Conservation (phyloP, 495 filamentous ascomycete genomes). For the Tuber borchii region DNA sequence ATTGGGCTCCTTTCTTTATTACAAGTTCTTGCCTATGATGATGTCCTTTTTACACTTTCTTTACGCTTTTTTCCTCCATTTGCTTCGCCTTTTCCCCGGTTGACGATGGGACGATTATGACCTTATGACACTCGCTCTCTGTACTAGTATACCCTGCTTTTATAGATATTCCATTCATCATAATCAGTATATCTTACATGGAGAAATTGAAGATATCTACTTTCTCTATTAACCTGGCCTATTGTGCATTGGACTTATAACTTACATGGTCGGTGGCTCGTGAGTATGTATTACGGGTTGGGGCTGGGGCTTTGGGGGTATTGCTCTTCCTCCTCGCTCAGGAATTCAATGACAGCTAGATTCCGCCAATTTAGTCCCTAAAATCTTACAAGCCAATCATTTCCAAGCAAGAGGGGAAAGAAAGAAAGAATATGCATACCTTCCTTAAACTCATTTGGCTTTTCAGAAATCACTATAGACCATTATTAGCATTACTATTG, state of each 20-base stretch:
- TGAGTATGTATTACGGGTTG: background rate
- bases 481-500: slow-evolving; percentile 5
- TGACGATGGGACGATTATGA: background rate
- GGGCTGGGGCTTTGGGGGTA: background rate
- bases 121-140: background rate
- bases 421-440: slow-evolving; percentile 50
- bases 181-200: slow-evolving; percentile 5
- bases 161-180: background rate
- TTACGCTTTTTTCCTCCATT: background rate
- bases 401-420: background rate
- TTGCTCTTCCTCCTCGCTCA: slow-evolving; percentile 52
- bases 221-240: background rate
- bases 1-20: slow-evolving; percentile 6
- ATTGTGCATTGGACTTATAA: background rate
- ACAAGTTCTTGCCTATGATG: background rate
- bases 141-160: slow-evolving; percentile 2
- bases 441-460: slow-evolving; percentile 75
- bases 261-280: background rate
- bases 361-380: slow-evolving; percentile 10
- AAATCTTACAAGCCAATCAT: background rate
- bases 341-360: slow-evolving; percentile 57
- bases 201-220: background rate
- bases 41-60: background rate
- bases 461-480: slow-evolving; percentile 69
- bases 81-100: background rate